Percentiles rank a stretch among this genome's conserved stretches.
Evolutionary conservation across 2,329 filamentous ascomycete species (phyloP).

Genomic region (Aspergillaceae sp.): DNA sequence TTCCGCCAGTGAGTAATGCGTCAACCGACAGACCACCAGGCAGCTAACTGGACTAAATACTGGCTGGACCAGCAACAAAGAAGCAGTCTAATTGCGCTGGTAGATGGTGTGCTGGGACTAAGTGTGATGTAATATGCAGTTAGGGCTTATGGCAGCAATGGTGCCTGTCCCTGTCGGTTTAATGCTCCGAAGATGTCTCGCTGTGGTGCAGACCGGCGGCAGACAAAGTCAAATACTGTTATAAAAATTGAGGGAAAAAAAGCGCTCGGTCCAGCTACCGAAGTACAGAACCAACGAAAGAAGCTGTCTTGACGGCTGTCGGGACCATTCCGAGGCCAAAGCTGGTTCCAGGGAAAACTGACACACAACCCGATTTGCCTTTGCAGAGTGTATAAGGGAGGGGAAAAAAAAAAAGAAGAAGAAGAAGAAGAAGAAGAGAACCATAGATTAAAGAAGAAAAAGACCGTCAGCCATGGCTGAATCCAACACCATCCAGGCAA

Average conservation of each 20-base stretch:
- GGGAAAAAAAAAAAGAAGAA: slow-evolving; percentile 2
- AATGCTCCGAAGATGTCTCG: no score
- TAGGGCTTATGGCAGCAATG: background rate
- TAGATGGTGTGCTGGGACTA: slow-evolving; percentile 22
- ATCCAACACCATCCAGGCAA: no score
- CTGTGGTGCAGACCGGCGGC: background rate
- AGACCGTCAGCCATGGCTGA: slow-evolving; percentile 1
- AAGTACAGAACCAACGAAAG: no score
- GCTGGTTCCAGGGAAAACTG: no score
- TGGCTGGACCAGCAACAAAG: slow-evolving; percentile 4
- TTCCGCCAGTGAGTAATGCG: no score
- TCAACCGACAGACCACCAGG: background rate
- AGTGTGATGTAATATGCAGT: slow-evolving; percentile 21
- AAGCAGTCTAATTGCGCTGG: background rate
- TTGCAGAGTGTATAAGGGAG: background rate
- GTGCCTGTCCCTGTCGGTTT: background rate
- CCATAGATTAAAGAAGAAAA: background rate
- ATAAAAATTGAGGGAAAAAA: no score
- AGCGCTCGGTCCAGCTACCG: no score
- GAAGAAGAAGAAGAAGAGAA: slow-evolving; percentile 2
- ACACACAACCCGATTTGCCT: no score
- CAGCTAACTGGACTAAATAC: slow-evolving; percentile 2
- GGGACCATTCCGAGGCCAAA: no score
- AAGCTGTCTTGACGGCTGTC: no score
- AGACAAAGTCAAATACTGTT: slow-evolving; percentile 5